phyloP scores from a whole-genome alignment of 345 rosid genomes.

The Turnera subulata region DNA sequence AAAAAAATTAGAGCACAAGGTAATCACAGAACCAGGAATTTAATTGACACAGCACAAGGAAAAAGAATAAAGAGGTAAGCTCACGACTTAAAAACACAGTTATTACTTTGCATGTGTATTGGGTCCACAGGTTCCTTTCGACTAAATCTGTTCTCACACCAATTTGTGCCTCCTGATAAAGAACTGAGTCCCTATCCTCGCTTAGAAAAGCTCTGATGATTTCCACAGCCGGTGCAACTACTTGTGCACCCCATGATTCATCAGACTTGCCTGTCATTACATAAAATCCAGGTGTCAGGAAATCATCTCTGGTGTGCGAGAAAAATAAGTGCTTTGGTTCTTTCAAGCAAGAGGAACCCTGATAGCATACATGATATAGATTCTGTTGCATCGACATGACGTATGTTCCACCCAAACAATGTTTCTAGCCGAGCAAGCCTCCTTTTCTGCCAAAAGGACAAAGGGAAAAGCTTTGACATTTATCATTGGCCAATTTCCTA shows the following conservation, averaged over 20 bases:
- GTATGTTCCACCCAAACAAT: conserved; percentile 80
- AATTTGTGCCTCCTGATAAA: conserved; percentile 11
- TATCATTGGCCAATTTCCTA: no score
- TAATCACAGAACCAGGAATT: background rate
- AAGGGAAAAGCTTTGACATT: no score
- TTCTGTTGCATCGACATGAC: conserved; percentile 67
- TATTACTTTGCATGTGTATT: conserved; percentile 71
- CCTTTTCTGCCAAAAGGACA: conserved; percentile 54
- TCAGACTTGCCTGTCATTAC: conserved; percentile 52
- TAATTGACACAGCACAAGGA: background rate
- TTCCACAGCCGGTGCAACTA: conserved; percentile 54
- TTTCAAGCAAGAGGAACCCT: conserved; percentile 1
- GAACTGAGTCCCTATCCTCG: conserved; percentile 17
- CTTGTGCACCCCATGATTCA: conserved; percentile 65
- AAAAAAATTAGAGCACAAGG: background rate
- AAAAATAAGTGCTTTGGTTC: no score
- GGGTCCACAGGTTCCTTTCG: conserved; percentile 83
- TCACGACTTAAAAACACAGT: background rate
- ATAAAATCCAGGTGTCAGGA: background rate
- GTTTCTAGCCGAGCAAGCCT: conserved; percentile 54
- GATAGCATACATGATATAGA: conserved; percentile 47
- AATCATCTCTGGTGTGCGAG: no score
- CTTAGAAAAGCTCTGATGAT: conserved; percentile 44
- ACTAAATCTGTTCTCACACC: conserved; percentile 13
- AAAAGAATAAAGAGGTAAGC: background rate